These are phyloP conservation scores for Cerioporus squamosus DNA, from an alignment of 1,284 basidiomycete species.

Conservation along the genomic window DNA sequence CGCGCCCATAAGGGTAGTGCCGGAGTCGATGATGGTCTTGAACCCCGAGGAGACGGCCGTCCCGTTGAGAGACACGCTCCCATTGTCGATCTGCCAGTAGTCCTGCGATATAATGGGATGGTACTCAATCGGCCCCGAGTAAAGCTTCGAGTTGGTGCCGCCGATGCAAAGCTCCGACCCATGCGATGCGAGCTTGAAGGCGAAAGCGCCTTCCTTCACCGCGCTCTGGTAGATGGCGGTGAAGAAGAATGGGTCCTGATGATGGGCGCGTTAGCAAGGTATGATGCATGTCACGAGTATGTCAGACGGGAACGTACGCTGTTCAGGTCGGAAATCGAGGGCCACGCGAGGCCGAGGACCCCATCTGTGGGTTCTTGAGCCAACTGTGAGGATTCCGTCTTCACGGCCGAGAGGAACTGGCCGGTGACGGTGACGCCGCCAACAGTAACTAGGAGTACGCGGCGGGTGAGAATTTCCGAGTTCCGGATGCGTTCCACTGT, in stretches of 20 bases:
- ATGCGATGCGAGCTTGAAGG: conserved; percentile 48
- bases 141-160: conserved; percentile 24
- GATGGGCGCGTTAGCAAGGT: neutral
- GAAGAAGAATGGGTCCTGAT: conserved; percentile 41
- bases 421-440: conserved; percentile 22
- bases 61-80: conserved; percentile 36
- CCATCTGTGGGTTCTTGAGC: conserved; percentile 22
- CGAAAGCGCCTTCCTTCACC: conserved; percentile 44
- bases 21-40: conserved; percentile 40
- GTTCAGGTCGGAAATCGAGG: conserved; percentile 20
- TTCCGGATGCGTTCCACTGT: neutral
- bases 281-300: neutral
- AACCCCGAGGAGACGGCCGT: conserved; percentile 28
- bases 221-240: conserved; percentile 42
- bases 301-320: conserved; percentile 1
- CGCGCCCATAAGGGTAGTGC: conserved; percentile 54
- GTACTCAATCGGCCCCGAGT: conserved; percentile 16
- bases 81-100: conserved; percentile 47
- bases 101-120: conserved; percentile 6
- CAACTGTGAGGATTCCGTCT: conserved; percentile 13
- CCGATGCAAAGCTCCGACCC: conserved; percentile 57
- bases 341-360: conserved; percentile 29
- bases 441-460: neutral
- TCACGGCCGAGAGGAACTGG: conserved; percentile 23
- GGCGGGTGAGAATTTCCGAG: no score